Evolutionary conservation across 2,329 filamentous ascomycete species (phyloP).

Genomic region (Pseudofabraea citricarpa): DNA sequence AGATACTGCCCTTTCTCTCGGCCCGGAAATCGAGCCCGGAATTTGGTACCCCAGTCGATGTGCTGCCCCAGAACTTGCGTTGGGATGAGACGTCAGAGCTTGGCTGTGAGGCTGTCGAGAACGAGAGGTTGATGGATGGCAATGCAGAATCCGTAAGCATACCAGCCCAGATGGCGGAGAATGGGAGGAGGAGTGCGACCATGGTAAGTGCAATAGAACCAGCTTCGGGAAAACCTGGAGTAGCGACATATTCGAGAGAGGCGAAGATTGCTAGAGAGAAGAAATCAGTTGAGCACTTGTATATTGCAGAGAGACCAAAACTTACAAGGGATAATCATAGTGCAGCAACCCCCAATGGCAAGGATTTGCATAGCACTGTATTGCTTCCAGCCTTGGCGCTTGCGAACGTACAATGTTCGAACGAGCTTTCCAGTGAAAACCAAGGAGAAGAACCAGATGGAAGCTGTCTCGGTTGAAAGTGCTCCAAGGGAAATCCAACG

Average conservation of each 20-base stretch:
- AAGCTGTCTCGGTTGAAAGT: constrained; percentile 47
- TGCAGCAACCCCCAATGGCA: constrained; percentile 64
- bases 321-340: constrained; percentile 59
- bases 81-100: constrained; percentile 3
- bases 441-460: constrained; percentile 57
- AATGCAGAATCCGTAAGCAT: constrained; percentile 17
- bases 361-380: constrained; percentile 64
- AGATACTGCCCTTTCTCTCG: constrained; percentile 11
- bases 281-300: constrained; percentile 8
- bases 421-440: constrained; percentile 59
- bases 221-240: constrained; percentile 43
- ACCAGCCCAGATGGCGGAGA: constrained; percentile 63
- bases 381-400: constrained; percentile 49
- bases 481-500: constrained; percentile 37
- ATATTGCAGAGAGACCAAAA: constrained; percentile 6
- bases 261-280: constrained; percentile 57
- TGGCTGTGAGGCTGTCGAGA: constrained; percentile 1
- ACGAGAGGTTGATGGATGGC: constrained; percentile 12
- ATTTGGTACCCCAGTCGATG: constrained; percentile 5
- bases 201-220: constrained; percentile 50
- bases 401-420: constrained; percentile 49
- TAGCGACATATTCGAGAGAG: constrained; percentile 45
- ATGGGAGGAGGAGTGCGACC: constrained; percentile 57
- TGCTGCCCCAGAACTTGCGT: constrained; percentile 7
- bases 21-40: constrained; percentile 1